These are phyloP conservation scores for Suillus alpinus DNA, from an alignment of 768 basidiomycete species.

Conservation along the genomic window DNA sequence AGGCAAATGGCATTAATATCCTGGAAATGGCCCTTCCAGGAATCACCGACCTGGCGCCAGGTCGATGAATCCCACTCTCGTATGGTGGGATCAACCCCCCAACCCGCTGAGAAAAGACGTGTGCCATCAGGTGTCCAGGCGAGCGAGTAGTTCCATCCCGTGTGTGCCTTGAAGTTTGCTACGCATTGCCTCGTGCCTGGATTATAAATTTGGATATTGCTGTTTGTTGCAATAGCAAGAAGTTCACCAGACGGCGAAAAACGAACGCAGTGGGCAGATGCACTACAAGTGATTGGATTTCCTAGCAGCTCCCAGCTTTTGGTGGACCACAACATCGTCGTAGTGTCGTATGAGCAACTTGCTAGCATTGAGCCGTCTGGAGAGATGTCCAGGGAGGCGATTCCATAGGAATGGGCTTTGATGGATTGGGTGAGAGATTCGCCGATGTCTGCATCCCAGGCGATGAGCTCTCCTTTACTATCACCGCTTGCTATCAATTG, in stretches of 20 bases:
- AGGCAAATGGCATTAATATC: background rate
- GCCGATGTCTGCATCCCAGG: too few relatives aligned
- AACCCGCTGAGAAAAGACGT: background rate
- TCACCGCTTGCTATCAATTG: too few relatives aligned
- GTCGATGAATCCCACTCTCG: background rate
- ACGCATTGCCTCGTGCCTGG: too few relatives aligned
- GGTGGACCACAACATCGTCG: background rate
- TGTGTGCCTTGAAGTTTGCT: background rate
- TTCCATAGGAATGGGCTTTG: too few relatives aligned
- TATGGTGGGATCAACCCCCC: background rate
- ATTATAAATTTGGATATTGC: background rate
- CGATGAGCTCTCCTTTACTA: too few relatives aligned
- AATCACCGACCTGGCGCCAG: too few relatives aligned
- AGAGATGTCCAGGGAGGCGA: too few relatives aligned
- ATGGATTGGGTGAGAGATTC: too few relatives aligned
- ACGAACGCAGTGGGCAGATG: rapidly evolving
- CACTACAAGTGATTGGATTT: background rate
- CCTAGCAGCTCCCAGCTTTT: background rate
- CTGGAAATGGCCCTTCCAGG: background rate
- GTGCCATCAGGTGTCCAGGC: background rate
- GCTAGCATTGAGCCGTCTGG: background rate
- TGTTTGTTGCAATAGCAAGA: background rate
- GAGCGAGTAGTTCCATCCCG: background rate
- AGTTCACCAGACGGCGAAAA: background rate
- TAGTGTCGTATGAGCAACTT: too few relatives aligned